Evolutionary conservation across 805 yeast genomes (phyloP).

Genomic region (Yarrowia keelungensis): DNA sequence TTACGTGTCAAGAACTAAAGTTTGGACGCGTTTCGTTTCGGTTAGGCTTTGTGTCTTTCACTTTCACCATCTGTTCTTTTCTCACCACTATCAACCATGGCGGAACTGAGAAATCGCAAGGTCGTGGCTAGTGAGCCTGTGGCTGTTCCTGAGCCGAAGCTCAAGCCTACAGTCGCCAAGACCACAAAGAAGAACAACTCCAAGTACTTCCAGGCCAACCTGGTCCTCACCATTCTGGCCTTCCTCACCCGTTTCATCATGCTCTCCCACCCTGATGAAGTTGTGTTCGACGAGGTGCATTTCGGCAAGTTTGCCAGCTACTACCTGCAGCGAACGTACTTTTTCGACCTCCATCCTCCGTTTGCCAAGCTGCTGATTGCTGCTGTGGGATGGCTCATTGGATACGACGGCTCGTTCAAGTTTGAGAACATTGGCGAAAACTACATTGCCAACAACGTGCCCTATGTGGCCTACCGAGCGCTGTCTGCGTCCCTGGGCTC

Average conservation of each 20-base stretch:
- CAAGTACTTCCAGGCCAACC: conserved; percentile 29
- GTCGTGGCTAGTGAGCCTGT: conserved; percentile 4
- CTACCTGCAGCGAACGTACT: conserved; percentile 87
- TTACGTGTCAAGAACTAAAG: conserved; percentile 12
- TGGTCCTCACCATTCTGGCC: conserved; percentile 65
- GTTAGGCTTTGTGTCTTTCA: not conserved
- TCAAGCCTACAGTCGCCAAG: not conserved
- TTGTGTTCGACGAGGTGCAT: conserved; percentile 68
- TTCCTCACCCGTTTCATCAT: conserved; percentile 77
- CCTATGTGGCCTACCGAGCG: conserved; percentile 82
- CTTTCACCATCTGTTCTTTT: not conserved
- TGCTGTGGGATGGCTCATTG: conserved; percentile 83
- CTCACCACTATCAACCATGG: conserved; percentile 2
- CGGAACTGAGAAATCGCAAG: conserved; percentile 36
- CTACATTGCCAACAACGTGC: conserved; percentile 79
- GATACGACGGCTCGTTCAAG: conserved; percentile 91
- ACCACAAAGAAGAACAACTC: not conserved
- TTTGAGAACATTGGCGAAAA: conserved; percentile 88
- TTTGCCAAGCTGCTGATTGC: conserved; percentile 94
- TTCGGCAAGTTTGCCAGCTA: conserved; percentile 58
- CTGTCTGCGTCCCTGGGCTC: conserved; percentile 83
- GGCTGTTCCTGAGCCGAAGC: not conserved
- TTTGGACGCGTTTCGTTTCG: conserved; percentile 6
- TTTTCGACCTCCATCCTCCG: conserved; percentile 98
- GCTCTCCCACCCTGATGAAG: conserved; percentile 73